A percentile compares a stretch with the other conserved stretches of the same genome.
phyloP scores from a whole-genome alignment of 2,329 filamentous ascomycete species.

The Botryosphaeria dothidea region DNA sequence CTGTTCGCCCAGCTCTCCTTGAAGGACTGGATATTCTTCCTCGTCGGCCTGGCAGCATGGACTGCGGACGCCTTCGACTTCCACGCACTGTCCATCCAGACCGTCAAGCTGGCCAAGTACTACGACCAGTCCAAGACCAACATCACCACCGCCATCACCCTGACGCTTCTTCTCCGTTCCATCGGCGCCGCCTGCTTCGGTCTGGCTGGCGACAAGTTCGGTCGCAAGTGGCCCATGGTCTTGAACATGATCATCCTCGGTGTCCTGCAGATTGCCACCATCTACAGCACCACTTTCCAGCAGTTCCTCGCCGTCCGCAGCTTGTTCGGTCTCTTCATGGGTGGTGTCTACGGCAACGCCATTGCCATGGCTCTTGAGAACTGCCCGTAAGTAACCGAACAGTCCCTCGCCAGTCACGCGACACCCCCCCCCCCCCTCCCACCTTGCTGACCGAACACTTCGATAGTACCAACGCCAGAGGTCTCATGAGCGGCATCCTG shows the following conservation, averaged over 20 bases:
- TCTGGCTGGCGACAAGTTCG: slow-evolving; percentile 74
- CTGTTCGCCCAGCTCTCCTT: slow-evolving; percentile 64
- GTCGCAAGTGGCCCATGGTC: slow-evolving; percentile 83
- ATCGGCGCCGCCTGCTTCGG: slow-evolving; percentile 77
- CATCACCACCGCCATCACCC: slow-evolving; percentile 72
- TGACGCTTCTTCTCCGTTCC: slow-evolving; percentile 73
- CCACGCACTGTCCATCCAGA: slow-evolving; percentile 77
- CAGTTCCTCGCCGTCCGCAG: slow-evolving; percentile 75
- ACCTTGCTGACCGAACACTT: too few relatives aligned
- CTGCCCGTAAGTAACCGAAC: slow-evolving; percentile 54
- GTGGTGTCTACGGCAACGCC: slow-evolving; percentile 76
- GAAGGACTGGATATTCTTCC: slow-evolving; percentile 72
- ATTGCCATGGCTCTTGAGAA: slow-evolving; percentile 79
- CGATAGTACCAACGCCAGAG: slow-evolving; percentile 63
- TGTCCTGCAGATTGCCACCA: slow-evolving; percentile 73
- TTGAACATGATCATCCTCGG: slow-evolving; percentile 74
- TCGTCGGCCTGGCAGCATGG: slow-evolving; percentile 75
- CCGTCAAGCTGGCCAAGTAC: slow-evolving; percentile 65
- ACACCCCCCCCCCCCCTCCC: too few relatives aligned
- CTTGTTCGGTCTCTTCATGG: slow-evolving; percentile 78
- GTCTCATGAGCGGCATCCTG: slow-evolving; percentile 78
- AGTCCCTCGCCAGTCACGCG: background rate
- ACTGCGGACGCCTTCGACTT: slow-evolving; percentile 83
- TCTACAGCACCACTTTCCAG: slow-evolving; percentile 70
- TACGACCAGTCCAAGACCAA: slow-evolving; percentile 64